These are phyloP conservation scores for Cyberlindnera mycetangii DNA, from an alignment of 805 yeast species.

Conservation along the genomic window DNA sequence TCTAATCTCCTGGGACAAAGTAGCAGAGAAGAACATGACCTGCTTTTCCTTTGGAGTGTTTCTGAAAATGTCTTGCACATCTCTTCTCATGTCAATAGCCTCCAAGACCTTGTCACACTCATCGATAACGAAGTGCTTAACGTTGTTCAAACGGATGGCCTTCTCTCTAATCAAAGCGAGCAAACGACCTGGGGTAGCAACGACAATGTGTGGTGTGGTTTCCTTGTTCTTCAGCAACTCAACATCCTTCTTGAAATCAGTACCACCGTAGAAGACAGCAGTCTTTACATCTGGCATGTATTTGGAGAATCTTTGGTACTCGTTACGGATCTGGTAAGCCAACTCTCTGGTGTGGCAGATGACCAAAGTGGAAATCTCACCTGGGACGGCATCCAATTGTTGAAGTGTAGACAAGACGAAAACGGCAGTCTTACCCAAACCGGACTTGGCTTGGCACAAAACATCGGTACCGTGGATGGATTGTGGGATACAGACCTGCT, in stretches of 20 bases:
- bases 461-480: constrained; percentile 97
- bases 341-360: constrained; percentile 98
- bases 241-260: constrained; percentile 77
- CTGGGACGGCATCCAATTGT: constrained; percentile 96
- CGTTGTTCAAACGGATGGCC: constrained; percentile 77
- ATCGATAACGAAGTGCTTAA: constrained; percentile 92
- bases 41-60: constrained; percentile 98
- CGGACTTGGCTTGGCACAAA: constrained; percentile 98
- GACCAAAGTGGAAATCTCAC: constrained; percentile 92
- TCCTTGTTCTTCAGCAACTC: constrained; percentile 89
- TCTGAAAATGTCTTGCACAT: constrained; percentile 96
- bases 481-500: constrained; percentile 97
- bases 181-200: constrained; percentile 98
- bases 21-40: constrained; percentile 99
- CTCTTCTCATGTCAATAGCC: constrained; percentile 91
- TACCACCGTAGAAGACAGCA: constrained; percentile 96
- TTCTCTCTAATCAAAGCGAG: constrained; percentile 92
- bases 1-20: constrained; percentile 89
- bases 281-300: constrained; percentile 98
- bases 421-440: constrained; percentile 98
- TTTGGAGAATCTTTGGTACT: constrained; percentile 95
- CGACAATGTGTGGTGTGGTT: constrained; percentile 93
- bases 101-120: constrained; percentile 99
- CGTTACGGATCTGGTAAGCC: constrained; percentile 97
- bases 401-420: constrained; percentile 94